These are phyloP conservation scores for Porphyrellus cyaneotinctus DNA, from an alignment of 768 basidiomycete genomes.

Conservation along the genomic window DNA sequence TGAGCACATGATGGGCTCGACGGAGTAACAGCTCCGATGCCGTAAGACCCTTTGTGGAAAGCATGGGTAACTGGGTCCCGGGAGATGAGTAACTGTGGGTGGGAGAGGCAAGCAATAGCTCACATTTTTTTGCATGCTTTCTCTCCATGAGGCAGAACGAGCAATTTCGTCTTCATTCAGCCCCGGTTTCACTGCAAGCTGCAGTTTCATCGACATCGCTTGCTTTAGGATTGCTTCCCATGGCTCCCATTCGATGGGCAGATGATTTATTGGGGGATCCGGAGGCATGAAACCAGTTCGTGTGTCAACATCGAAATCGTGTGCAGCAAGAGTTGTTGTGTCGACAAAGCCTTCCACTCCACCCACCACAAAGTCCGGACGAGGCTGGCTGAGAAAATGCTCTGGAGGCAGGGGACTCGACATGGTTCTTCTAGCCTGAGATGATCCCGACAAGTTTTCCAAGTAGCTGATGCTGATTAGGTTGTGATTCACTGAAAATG, in stretches of 20 bases:
- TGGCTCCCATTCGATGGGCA: constrained; percentile 57
- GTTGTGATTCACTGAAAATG: too few relatives aligned
- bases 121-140: constrained; percentile 45
- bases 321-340: constrained; percentile 67
- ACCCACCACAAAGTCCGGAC: constrained; percentile 28
- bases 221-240: constrained; percentile 67
- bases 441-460: too few relatives aligned
- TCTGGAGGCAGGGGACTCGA: constrained; percentile 14
- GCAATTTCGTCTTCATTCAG: constrained; percentile 35
- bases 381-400: constrained; percentile 36
- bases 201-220: constrained; percentile 47
- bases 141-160: constrained; percentile 52
- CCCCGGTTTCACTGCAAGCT: constrained; percentile 48
- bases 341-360: constrained; percentile 33
- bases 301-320: constrained; percentile 91
- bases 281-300: constrained; percentile 91
- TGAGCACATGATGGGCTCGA: constrained; percentile 43
- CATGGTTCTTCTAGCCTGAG: constrained; percentile 6
- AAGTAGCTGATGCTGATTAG: too few relatives aligned
- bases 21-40: too few relatives aligned
- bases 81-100: background rate
- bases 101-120: constrained; percentile 4
- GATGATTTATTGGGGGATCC: constrained; percentile 57
- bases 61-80: constrained; percentile 46
- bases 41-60: constrained; percentile 33